Evolutionary conservation across 352 stramenopile genomes (phyloP), one percentile per base, ranked within the genome.

Genomic region (Phytophthora pini): DNA sequence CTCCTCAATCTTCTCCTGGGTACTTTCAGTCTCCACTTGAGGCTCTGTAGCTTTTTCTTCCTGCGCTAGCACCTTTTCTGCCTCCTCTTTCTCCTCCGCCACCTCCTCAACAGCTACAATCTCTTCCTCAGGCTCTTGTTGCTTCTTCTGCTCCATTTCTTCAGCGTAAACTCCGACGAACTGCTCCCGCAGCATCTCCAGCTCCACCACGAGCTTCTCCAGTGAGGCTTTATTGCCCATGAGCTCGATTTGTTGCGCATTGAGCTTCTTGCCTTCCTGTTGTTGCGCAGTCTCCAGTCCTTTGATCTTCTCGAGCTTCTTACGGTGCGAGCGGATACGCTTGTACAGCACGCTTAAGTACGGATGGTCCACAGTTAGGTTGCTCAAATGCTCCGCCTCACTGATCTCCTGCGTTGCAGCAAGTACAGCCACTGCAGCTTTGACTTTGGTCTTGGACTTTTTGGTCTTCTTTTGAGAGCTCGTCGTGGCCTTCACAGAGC

Each of bases 281-380:
- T 64, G 61, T 24, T 71, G 64, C 46, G 81, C 85, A 0, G 59
- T 43, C 60, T 91, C 85, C 24, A 95, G 61, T 17, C 63, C 56
- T 50, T 80, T 86, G 65, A 95, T 93, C 72, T 95, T 95, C 72
- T 95, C 87, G 27, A 94, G 74, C 55, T 95, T 95, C 71, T 95
- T 95, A 57, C 87, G 87, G 68, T 90, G 84, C 56, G 85, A 80
- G 11, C 87, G 85, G 39, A 93, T 84, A 40, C 85, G 82, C 62
- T 95, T 95, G 78, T 95, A 78, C 55, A 95, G 53, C 47, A 94
- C 85, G 43, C 81, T 91, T 46, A 94, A 53, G 61, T 94, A 95
- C 56, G 85, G 85, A 49, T 95, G 85, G 61, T 92, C 82, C 22
- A 88, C 54, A 26, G 68, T 84, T 39, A 78, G 72, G 27, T 67